Percentiles rank a stretch among this genome's conserved stretches.
These are phyloP conservation scores for Musa acuminata DNA, from an alignment of 176 grass and related monocot genomes.

Conservation along the genomic window DNA sequence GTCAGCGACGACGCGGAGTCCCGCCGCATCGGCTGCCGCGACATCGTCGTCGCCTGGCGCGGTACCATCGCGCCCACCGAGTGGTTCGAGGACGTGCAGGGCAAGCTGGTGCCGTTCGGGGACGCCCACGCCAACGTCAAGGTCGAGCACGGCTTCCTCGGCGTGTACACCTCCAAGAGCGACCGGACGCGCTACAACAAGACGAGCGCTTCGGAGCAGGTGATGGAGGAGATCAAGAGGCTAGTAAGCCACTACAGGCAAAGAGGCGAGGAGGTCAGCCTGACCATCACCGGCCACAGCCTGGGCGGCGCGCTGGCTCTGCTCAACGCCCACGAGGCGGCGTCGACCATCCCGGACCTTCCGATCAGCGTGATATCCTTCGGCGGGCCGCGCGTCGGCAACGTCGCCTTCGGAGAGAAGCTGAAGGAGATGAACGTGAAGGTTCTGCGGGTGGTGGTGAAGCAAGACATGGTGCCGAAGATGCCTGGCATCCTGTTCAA, in stretches of 20 bases:
- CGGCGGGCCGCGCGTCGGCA: constrained; percentile 44
- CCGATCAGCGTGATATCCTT: constrained; percentile 51
- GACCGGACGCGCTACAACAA: constrained; percentile 20
- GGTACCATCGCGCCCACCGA: constrained; percentile 15
- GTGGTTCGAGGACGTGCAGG: constrained; percentile 23
- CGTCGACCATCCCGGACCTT: constrained; percentile 8
- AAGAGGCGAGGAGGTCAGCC: constrained; percentile 21
- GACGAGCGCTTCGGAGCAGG: constrained; percentile 41
- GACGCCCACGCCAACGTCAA: neutral
- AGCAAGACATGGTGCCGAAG: constrained; percentile 32
- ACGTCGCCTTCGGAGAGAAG: constrained; percentile 27
- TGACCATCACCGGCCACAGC: constrained; percentile 51
- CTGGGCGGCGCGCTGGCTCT: constrained; percentile 53
- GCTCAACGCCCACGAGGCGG: constrained; percentile 44
- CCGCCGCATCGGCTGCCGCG: constrained; percentile 19
- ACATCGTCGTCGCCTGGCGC: constrained; percentile 38
- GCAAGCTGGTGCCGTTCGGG: neutral
- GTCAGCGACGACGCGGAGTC: constrained; percentile 18
- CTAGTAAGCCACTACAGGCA: constrained; percentile 22
- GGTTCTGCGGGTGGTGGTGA: constrained; percentile 27
- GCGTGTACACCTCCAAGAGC: constrained; percentile 36
- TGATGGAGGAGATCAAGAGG: constrained; percentile 28
- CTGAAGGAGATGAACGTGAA: constrained; percentile 32
- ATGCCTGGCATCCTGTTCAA: constrained; percentile 36
- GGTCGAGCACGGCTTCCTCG: constrained; percentile 43